These are phyloP conservation scores for Cylindrotheca fusiformis DNA, from an alignment of 108 stramenopile species.

Conservation along the genomic window DNA sequence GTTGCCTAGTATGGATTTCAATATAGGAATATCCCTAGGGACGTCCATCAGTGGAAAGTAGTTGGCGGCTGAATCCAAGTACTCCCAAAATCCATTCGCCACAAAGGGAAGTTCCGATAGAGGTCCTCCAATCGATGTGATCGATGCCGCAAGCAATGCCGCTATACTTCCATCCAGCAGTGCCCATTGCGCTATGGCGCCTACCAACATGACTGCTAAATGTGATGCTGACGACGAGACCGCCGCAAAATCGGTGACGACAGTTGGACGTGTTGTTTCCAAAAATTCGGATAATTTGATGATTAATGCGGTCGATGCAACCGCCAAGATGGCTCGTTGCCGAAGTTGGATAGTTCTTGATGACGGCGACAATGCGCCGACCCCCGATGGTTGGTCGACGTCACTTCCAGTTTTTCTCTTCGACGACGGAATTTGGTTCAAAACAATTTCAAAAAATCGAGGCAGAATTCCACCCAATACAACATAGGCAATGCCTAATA, in stretches of 20 bases:
- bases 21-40: slow-evolving; percentile 12
- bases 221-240: slow-evolving; percentile 26
- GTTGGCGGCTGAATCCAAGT: slow-evolving; percentile 56
- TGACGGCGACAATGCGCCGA: neutral
- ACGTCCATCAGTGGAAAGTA: slow-evolving; percentile 55
- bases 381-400: neutral
- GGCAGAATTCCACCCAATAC: slow-evolving; percentile 78
- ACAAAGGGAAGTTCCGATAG: slow-evolving; percentile 83
- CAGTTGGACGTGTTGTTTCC: slow-evolving; percentile 26
- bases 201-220: slow-evolving; percentile 41
- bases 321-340: slow-evolving; percentile 55
- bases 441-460: slow-evolving; percentile 25
- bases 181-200: slow-evolving; percentile 66
- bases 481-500: slow-evolving; percentile 79
- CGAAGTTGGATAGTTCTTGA: slow-evolving; percentile 11
- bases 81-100: slow-evolving; percentile 68
- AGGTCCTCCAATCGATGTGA: slow-evolving; percentile 70
- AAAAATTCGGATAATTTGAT: slow-evolving; percentile 78
- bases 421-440: neutral
- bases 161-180: slow-evolving; percentile 55
- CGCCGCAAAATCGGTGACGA: neutral
- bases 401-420: slow-evolving; percentile 1
- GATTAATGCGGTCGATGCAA: slow-evolving; percentile 67
- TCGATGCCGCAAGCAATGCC: slow-evolving; percentile 56
- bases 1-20: slow-evolving; percentile 35